Evolutionary conservation across 306 rosid species (phyloP).

Genomic region (Hippophae tibetana): DNA sequence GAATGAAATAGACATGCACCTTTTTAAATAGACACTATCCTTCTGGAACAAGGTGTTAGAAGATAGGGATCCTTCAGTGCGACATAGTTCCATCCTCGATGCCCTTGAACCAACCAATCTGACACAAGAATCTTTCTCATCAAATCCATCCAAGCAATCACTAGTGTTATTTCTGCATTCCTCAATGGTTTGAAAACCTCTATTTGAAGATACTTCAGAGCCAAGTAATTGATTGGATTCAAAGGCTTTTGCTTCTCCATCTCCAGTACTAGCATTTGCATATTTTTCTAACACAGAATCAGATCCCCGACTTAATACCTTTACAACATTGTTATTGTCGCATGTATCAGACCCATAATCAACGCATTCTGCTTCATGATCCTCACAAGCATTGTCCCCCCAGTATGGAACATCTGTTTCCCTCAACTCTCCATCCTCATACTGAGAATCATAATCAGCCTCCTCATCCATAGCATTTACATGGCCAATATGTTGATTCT

Average conservation of each 20-base stretch:
- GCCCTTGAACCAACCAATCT: slow-evolving; percentile 11
- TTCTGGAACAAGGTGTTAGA: slow-evolving; percentile 5
- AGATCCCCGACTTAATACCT: slow-evolving; percentile 13
- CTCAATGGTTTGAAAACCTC: slow-evolving; percentile 14
- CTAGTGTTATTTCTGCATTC: slow-evolving; percentile 18
- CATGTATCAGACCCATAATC: slow-evolving; percentile 30
- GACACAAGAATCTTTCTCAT: slow-evolving; percentile 15
- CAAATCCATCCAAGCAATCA: slow-evolving; percentile 8
- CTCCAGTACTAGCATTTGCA: slow-evolving; percentile 6
- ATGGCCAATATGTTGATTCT: slow-evolving; percentile 7
- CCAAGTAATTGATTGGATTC: slow-evolving; percentile 16
- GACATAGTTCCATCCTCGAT: neutral
- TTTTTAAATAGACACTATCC: slow-evolving; percentile 13
- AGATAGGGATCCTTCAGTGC: slow-evolving; percentile 2
- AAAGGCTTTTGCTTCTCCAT: slow-evolving; percentile 16
- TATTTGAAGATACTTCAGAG: slow-evolving; percentile 18
- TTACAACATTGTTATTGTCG: slow-evolving; percentile 18
- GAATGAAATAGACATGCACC: neutral
- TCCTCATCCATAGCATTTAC: slow-evolving; percentile 1
- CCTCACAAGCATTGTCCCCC: slow-evolving; percentile 19
- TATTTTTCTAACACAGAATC: slow-evolving; percentile 8
- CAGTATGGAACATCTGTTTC: slow-evolving; percentile 23
- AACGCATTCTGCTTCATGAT: slow-evolving; percentile 22
- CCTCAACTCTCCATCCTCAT: slow-evolving; percentile 38
- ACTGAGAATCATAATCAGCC: slow-evolving; percentile 29